phyloP scores from a whole-genome alignment of 208 protist species.

The Acanthamoeba healyi region DNA sequence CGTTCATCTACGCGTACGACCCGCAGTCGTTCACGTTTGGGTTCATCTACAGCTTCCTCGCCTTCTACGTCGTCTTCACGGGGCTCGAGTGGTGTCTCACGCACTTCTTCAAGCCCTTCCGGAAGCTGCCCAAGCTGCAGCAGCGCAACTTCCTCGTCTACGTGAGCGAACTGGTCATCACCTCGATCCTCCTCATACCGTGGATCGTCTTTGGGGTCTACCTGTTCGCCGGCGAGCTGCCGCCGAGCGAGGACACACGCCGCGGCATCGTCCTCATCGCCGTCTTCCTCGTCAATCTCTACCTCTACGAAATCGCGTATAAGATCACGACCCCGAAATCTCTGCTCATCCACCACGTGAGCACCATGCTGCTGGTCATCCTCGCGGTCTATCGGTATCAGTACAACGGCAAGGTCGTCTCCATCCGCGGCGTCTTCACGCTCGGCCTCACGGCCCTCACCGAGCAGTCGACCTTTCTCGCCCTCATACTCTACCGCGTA shows the following conservation, averaged over 20 bases:
- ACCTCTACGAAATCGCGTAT: conserved; percentile 67
- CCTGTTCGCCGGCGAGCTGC: not conserved
- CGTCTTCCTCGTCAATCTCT: conserved; percentile 61
- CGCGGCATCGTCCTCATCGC: conserved; percentile 50
- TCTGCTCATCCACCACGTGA: not conserved
- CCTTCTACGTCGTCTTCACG: conserved; percentile 18
- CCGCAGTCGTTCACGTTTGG: conserved; percentile 42
- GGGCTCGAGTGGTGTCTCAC: not conserved
- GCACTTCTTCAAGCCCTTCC: conserved; percentile 10
- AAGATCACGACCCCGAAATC: conserved; percentile 43
- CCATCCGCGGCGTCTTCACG: conserved; percentile 21
- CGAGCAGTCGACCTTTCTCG: not conserved
- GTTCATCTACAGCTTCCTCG: conserved; percentile 61
- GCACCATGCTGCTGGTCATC: conserved; percentile 25
- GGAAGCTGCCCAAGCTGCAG: conserved; percentile 27
- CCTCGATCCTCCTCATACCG: not conserved
- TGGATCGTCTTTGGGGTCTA: conserved; percentile 43
- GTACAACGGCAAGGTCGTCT: conserved; percentile 16
- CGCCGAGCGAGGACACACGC: not conserved
- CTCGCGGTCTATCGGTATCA: conserved; percentile 54
- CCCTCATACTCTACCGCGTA: conserved; percentile 29
- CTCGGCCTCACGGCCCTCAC: conserved; percentile 6
- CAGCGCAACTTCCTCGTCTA: conserved; percentile 60
- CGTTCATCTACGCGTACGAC: conserved; percentile 20
- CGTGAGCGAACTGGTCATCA: conserved; percentile 3